Base-by-base conservation (phyloP, 345 rosid species). In the Citropsis articulata region DNA sequence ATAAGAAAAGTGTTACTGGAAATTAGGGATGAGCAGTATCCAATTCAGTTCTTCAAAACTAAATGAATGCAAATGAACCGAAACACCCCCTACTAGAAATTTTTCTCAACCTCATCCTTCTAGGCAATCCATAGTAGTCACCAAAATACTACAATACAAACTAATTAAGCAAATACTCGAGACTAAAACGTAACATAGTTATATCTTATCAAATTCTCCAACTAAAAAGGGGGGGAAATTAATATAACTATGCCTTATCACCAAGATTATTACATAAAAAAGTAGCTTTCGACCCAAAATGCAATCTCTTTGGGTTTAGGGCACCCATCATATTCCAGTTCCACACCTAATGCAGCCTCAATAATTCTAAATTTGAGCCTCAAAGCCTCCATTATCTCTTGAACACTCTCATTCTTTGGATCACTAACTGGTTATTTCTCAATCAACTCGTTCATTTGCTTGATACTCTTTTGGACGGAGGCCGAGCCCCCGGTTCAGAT, bases 321-420 rank as follows among this genome's bases (percentile, higher is more conserved):
- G 78, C 84, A 87, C 4, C 97, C 94, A 66, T 82, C 83, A 80
- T 87, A 89, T 70, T 88, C 96, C 85, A 94, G 72, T 66, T 87
- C 87, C 76, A 85, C 79, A 63, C 92, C 93, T 72, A 91, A 79
- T 78, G 87, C 89, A 19, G 93, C 93, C 71, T 92, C 81, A 9
- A 90, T 77, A 73, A 90, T 85, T 87, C 83, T 88, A 84, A 89
- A 88, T 81, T 90, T 90, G 78, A 93, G 71, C 72, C 94, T 83
- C 84, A 92, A 81, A 60, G 78, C 84, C 22, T 87, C 90, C 84
- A 86, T 84, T n/a, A 87, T 91, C 81, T 89, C 91, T 77, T 86
- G 91, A 21, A 86, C 84, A 21, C 64, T 65, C 78, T 90, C 94
- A 77, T 89, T 86, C 85, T 89, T 92, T 2, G 91, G 97, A 77